Conservation (phyloP, 371 early-diverging fungal genomes). For the Gilbertella persicaria region DNA sequence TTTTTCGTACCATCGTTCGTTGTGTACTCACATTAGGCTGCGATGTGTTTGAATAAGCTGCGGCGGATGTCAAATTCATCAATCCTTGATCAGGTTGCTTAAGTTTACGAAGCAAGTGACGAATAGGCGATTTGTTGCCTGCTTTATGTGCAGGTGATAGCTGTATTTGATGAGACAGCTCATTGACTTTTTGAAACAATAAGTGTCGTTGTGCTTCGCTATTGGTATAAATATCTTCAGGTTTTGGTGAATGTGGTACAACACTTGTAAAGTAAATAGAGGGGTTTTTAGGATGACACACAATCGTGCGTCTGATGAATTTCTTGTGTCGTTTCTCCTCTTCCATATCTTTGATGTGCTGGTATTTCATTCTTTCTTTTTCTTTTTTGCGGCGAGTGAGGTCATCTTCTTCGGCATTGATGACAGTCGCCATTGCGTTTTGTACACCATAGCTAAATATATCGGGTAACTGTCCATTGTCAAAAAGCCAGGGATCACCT, state of each 20-base stretch:
- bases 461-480: slow-evolving; percentile 31
- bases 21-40: slow-evolving; percentile 2
- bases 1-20: slow-evolving; percentile 18
- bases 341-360: slow-evolving; percentile 39
- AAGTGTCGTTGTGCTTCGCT: slow-evolving; percentile 36
- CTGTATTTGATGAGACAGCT: slow-evolving; percentile 31
- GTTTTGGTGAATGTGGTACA: slow-evolving; percentile 30
- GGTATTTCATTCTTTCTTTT: slow-evolving; percentile 31
- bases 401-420: slow-evolving; percentile 10
- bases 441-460: slow-evolving; percentile 19
- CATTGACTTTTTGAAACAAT: slow-evolving; percentile 36
- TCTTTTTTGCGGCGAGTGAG: slow-evolving; percentile 22
- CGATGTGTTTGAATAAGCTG: neutral
- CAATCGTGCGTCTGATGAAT: slow-evolving; percentile 32
- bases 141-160: slow-evolving; percentile 25
- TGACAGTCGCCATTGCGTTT: neutral
- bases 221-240: slow-evolving; percentile 32
- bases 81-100: slow-evolving; percentile 21
- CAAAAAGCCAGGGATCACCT: slow-evolving; percentile 54
- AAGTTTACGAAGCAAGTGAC: slow-evolving; percentile 35
- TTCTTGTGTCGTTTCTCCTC: slow-evolving; percentile 27
- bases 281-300: slow-evolving; percentile 45
- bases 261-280: slow-evolving; percentile 46
- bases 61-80: neutral
- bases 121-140: slow-evolving; percentile 31